Conservation (phyloP, 2,329 filamentous ascomycete genomes). For the Talaromyces sp. region DNA sequence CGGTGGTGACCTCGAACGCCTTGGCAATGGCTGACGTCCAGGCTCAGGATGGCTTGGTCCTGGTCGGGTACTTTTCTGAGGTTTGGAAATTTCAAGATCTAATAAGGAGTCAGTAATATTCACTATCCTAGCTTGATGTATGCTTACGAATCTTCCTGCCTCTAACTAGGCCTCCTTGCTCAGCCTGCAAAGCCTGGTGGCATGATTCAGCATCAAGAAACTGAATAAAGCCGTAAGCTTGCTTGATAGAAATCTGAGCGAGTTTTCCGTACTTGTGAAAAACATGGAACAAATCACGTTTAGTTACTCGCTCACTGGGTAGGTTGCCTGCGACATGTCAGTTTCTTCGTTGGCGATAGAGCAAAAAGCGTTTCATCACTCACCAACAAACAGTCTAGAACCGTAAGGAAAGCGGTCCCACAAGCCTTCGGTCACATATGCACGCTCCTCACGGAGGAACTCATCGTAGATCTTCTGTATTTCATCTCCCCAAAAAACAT, state of each 20-base stretch:
- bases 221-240: conserved; percentile 95
- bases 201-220: conserved; percentile 78
- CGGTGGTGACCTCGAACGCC: conserved; percentile 60
- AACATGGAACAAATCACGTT: conserved; percentile 86
- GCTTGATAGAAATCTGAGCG: conserved; percentile 93
- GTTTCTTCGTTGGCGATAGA: neutral
- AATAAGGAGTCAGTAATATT: conserved; percentile 13
- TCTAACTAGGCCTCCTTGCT: conserved; percentile 77
- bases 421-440: conserved; percentile 52
- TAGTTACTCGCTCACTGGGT: conserved; percentile 87
- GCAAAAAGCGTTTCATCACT: conserved; percentile 23
- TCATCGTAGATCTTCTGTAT: conserved; percentile 50
- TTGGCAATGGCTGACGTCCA: conserved; percentile 36
- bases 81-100: conserved; percentile 89
- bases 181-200: conserved; percentile 66
- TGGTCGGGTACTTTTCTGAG: conserved; percentile 72
- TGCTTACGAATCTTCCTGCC: conserved; percentile 90
- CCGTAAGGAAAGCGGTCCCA: conserved; percentile 51
- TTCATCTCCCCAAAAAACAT: conserved; percentile 48
- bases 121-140: neutral
- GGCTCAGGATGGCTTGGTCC: conserved; percentile 41
- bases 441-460: conserved; percentile 49
- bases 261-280: conserved; percentile 83
- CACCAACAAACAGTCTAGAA: conserved; percentile 50
- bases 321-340: conserved; percentile 67